These are phyloP conservation scores for Aureobasidium namibiae DNA, from an alignment of 2,329 filamentous ascomycete species.

Conservation along the genomic window DNA sequence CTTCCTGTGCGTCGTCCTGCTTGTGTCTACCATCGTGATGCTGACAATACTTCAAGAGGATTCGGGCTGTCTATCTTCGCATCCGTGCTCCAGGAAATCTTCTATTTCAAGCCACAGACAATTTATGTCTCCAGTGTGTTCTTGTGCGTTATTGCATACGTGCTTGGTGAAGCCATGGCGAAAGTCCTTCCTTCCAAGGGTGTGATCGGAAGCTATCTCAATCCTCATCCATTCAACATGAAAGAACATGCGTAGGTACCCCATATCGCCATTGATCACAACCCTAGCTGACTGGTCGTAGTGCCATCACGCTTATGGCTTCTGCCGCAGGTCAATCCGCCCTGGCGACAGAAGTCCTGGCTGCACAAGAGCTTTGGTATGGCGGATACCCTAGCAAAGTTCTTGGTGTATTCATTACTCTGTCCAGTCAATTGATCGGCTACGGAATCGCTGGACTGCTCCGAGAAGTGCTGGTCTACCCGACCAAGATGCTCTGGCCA, in stretches of 20 bases:
- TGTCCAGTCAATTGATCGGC: conserved; percentile 43
- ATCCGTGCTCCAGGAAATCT: conserved; percentile 36
- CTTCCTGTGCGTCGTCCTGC: conserved; percentile 27
- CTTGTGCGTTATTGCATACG: conserved; percentile 37
- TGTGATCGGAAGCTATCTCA: conserved; percentile 29
- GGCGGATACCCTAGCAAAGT: conserved; percentile 31
- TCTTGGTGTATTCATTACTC: conserved; percentile 36
- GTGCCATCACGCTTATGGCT: conserved; percentile 36
- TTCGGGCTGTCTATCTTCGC: conserved; percentile 22
- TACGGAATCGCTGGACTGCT: conserved; percentile 43
- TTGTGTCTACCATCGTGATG: not conserved
- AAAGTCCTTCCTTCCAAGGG: conserved; percentile 29
- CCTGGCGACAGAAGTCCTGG: conserved; percentile 33
- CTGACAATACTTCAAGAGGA: not conserved
- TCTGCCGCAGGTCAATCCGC: conserved; percentile 30
- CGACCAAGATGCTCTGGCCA: conserved; percentile 43
- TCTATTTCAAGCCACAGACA: conserved; percentile 41
- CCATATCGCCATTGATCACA: too few species aligned
- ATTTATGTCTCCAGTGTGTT: conserved; percentile 39
- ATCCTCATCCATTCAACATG: conserved; percentile 29
- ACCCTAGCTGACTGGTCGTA: not conserved
- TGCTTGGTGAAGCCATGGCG: conserved; percentile 34
- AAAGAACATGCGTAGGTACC: conserved; percentile 27
- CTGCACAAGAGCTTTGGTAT: conserved; percentile 42
- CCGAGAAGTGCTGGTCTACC: conserved; percentile 38